Evolutionary conservation across 305 asterid genomes (phyloP), one percentile per base, ranked within the genome.

Genomic region (Salvia sclarea): DNA sequence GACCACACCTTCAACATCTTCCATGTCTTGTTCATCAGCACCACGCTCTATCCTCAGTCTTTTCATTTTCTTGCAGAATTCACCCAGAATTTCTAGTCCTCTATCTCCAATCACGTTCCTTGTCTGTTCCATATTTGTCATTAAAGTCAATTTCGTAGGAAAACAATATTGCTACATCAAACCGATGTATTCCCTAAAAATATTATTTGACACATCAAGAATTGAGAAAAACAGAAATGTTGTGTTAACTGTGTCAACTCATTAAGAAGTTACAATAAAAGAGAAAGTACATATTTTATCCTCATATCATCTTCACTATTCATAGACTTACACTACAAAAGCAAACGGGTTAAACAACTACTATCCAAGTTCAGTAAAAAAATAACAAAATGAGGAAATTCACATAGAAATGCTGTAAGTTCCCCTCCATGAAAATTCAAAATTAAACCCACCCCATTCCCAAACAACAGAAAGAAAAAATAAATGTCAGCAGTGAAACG

Each of bases 61-160:
- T 85, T 73, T 94, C 80, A 94, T 70, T 81, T 54, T 83, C 88
- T 79, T 89, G 68, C 99, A 94, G 71, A 3, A 76, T 54, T 73
- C 76, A 18, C 88, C 96, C 48, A 94, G 83, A 56, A 85, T 78
- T 76, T 85, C 98, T 85, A 94, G 57, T 52, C 99, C 98, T 80
- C 97, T 79, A 67, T 94, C 97, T 67, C 99, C 99, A 25, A 94
- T 82, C 14, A 89, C 98, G 68, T 91, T 89, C 80, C 96, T 87
- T 2, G 94, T 70, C 96, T 91, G 88, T 75, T 72, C 12, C 75
- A 66, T n/a, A 66, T 66, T 18, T 24, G 35, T 58, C 52, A 56
- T 61, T 7, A 58, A 3, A 64, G 9, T 31, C 28, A 63, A 66
- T 40, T 61, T 40, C 65, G 52, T 50, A 50, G 8, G 22, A 68